These are phyloP conservation scores for Krasilnikovozyma curviuscula DNA, from an alignment of 768 basidiomycete species.

Conservation along the genomic window DNA sequence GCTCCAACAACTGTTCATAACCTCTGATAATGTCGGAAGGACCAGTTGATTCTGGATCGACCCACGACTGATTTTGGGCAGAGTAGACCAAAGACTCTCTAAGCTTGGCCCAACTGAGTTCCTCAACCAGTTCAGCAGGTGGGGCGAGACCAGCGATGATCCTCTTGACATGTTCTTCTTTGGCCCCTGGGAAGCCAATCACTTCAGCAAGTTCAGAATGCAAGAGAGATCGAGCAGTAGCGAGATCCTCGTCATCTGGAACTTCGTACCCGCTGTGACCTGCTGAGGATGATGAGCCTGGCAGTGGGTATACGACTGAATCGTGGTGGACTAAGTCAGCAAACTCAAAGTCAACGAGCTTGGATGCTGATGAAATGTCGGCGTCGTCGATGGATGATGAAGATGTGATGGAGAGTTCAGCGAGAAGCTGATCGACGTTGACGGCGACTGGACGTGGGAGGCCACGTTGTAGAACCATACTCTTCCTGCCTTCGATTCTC, in stretches of 20 bases:
- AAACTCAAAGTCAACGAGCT: slow-evolving; percentile 57
- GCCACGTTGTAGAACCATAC: slow-evolving; percentile 56
- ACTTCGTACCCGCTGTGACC: slow-evolving; percentile 38
- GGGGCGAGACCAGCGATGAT: slow-evolving; percentile 47
- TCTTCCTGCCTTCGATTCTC: slow-evolving; percentile 60
- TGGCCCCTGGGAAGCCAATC: slow-evolving; percentile 72
- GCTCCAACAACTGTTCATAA: slow-evolving; percentile 40
- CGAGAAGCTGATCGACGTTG: slow-evolving; percentile 45
- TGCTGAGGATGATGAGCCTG: slow-evolving; percentile 64
- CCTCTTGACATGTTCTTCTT: slow-evolving; percentile 54
- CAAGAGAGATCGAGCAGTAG: slow-evolving; percentile 47
- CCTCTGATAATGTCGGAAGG: slow-evolving; percentile 37
- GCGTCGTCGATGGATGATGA: slow-evolving; percentile 19
- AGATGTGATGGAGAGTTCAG: slow-evolving; percentile 31
- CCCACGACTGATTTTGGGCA: slow-evolving; percentile 40
- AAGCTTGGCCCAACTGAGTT: slow-evolving; percentile 45
- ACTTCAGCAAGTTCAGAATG: slow-evolving; percentile 59
- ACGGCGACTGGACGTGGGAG: slow-evolving; percentile 75
- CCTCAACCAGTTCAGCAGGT: slow-evolving; percentile 29
- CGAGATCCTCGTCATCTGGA: slow-evolving; percentile 45
- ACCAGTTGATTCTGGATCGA: slow-evolving; percentile 33
- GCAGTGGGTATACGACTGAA: slow-evolving; percentile 64
- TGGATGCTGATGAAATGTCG: slow-evolving; percentile 35
- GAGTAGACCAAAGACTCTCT: slow-evolving; percentile 49
- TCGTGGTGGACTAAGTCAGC: slow-evolving; percentile 67